Base-by-base conservation (phyloP, 1,139 yeast genomes). In the Diutina mesorugosa region DNA sequence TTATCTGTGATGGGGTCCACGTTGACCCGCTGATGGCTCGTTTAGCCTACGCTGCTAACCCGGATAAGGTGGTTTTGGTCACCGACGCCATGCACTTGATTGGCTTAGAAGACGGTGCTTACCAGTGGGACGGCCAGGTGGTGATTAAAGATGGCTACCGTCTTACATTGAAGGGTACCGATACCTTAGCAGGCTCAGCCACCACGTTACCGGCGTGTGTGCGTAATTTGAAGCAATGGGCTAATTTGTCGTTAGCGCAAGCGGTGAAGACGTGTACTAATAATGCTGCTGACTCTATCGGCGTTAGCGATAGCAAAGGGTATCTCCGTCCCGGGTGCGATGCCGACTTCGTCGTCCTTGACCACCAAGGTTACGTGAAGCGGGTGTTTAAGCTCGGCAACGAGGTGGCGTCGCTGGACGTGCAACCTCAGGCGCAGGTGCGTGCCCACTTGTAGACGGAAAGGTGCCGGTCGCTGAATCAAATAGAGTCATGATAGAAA, bases 171-270 rank as follows among this genome's bases (percentile, higher is more conserved):
- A 71, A 80, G 64, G 84, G 83, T 26, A 81, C 86, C 12, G 74
- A 76, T 57, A 83, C 85, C 18, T 78, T 82, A 65, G 87, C 87
- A 4, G 87, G 87, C 48, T 78, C 84, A 18, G 84, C 84, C 8
- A 80, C 85, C 14, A 78, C 81, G 45, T 73, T 82, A 57, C 78
- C 82, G 45, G 76, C 76, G 55, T 79, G 85, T 64, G 69, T 82
- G 41, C 72, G 82, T 60, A 81, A 83, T 67, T 70, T 82, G 61
- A 71, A 78, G 65, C 61, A 69, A 51, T 83, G 87, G 87, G 72
- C 82, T 7, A 69, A 71, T 29, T 69, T 80, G 45, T 63, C 80
- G 1, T 70, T 83, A 58, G 79, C 82, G 9, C 73, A 79, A 62
- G 87, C 85, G 7, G 72, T 83, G 26, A 74, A 78, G 61, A 75